phyloP scores from a whole-genome alignment of 225 moss, liverwort and hornwort genomes.

The Antitrichia curtipendula region DNA sequence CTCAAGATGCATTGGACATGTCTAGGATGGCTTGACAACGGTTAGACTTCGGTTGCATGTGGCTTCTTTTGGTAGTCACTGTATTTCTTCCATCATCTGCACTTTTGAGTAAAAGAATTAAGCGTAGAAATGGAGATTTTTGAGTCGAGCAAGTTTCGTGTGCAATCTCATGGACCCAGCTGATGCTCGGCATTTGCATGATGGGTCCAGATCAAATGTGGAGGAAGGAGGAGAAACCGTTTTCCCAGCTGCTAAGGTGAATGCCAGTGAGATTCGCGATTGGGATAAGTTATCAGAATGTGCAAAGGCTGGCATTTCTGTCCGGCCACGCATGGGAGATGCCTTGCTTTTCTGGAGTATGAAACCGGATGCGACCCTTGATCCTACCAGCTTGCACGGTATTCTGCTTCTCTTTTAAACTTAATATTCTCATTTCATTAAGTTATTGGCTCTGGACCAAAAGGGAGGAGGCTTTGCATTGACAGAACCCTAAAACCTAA shows the following conservation, averaged over 20 bases:
- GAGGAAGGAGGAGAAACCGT: slow-evolving; percentile 84
- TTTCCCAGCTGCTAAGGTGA: slow-evolving; percentile 61
- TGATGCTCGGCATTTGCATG: neutral
- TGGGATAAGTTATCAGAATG: slow-evolving; percentile 73
- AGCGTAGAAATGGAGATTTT: neutral
- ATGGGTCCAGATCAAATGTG: slow-evolving; percentile 60
- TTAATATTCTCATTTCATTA: neutral
- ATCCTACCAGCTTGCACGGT: slow-evolving; percentile 79
- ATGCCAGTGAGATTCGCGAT: slow-evolving; percentile 25
- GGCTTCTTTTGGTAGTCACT: neutral
- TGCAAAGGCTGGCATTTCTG: slow-evolving; percentile 58
- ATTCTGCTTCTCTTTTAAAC: neutral
- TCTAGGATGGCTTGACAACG: neutral
- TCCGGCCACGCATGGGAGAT: slow-evolving; percentile 66
- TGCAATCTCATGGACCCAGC: neutral
- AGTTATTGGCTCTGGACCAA: neutral
- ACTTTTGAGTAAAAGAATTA: neutral
- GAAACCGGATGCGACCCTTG: slow-evolving; percentile 60
- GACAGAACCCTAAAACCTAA: neutral
- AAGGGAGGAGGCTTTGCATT: neutral
- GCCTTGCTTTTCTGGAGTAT: slow-evolving; percentile 91
- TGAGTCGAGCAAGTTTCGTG: neutral
- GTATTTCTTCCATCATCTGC: neutral
- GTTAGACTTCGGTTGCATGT: neutral
- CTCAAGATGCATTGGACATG: neutral